phyloP scores from a whole-genome alignment of 2,329 filamentous ascomycete genomes.

The Epichloe sylvatica region DNA sequence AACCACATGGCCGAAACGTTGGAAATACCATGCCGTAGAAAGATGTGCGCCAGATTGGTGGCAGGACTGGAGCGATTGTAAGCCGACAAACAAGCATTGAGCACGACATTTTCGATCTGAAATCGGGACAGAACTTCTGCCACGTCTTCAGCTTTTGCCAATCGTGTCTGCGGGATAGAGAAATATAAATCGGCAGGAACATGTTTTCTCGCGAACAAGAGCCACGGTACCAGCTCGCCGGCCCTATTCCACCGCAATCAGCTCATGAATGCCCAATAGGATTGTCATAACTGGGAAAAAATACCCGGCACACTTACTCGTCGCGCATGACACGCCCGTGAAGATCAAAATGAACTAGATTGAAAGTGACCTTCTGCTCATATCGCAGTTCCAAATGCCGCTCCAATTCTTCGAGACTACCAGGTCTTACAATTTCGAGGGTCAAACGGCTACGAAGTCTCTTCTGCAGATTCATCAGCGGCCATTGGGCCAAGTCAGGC shows the following conservation, averaged over 20 bases:
- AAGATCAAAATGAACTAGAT: conserved; percentile 17
- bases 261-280: neutral
- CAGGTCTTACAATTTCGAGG: conserved; percentile 14
- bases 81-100: conserved; percentile 17
- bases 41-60: conserved; percentile 16
- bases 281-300: neutral
- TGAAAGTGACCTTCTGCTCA: conserved; percentile 12
- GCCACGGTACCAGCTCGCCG: conserved; percentile 12
- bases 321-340: conserved; percentile 15
- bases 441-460: conserved; percentile 13
- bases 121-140: conserved; percentile 12
- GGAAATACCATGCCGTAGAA: conserved; percentile 14
- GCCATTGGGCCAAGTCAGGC: conserved; percentile 17
- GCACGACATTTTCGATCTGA: conserved; percentile 15
- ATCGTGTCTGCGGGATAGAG: conserved; percentile 12
- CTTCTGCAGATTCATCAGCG: conserved; percentile 16
- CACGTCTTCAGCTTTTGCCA: conserved; percentile 12
- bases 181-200: conserved; percentile 6
- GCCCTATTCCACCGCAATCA: conserved; percentile 5
- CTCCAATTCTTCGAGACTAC: conserved; percentile 13
- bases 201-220: conserved; percentile 14
- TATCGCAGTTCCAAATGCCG: conserved; percentile 11
- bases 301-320: conserved; percentile 8
- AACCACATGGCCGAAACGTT: conserved; percentile 19
- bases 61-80: conserved; percentile 13